phyloP scores from a whole-genome alignment of 1,284 basidiomycete species.

The Hemileia vastatrix region DNA sequence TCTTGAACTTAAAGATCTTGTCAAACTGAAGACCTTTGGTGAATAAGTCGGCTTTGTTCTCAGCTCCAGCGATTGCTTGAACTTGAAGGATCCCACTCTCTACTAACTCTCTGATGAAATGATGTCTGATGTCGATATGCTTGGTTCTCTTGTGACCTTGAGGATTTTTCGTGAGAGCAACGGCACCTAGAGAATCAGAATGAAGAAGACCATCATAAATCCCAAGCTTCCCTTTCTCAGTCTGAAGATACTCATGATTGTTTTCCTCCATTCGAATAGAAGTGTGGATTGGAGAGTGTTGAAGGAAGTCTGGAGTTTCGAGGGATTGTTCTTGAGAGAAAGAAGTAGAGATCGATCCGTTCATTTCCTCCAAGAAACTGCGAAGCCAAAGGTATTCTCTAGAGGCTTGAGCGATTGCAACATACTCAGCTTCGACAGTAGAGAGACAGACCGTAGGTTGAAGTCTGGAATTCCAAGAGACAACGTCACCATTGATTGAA shows the following conservation, averaged over 20 bases:
- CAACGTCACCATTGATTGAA: background rate
- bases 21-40: too few species aligned
- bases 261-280: too few species aligned
- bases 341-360: too few species aligned
- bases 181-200: constrained; percentile 7
- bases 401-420: background rate
- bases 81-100: constrained; percentile 11
- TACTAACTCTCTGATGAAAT: constrained; percentile 7
- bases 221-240: background rate
- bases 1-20: too few species aligned
- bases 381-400: background rate
- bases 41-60: too few species aligned
- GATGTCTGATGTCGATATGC: constrained; percentile 8
- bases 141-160: constrained; percentile 11
- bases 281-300: too few species aligned
- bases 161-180: constrained; percentile 8
- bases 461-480: background rate
- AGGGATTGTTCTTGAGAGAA: background rate
- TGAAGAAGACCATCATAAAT: constrained; percentile 27
- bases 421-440: background rate
- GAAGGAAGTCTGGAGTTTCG: too few species aligned
- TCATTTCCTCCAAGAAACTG: too few species aligned
- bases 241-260: background rate
- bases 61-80: too few species aligned
- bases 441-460: background rate